Evolutionary conservation across 768 basidiomycete species (phyloP).

Genomic region (Tricholoma saponaceum): DNA sequence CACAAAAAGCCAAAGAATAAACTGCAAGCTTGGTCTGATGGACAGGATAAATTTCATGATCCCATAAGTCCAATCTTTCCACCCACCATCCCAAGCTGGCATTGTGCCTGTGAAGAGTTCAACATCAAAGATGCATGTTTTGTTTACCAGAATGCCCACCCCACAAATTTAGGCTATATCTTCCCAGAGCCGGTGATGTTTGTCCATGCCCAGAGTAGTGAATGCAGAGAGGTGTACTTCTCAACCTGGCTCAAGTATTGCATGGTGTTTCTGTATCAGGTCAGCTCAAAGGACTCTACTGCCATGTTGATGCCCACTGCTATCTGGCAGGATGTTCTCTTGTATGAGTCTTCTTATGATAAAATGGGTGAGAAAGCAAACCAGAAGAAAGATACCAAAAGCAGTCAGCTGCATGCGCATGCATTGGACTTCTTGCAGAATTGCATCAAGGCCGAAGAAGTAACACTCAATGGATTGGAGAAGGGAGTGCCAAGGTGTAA

Average conservation of each 20-base stretch:
- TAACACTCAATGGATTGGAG: neutral
- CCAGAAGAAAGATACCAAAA: neutral
- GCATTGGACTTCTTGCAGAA: conserved; percentile 3
- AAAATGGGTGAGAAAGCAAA: neutral
- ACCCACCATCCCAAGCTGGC: neutral
- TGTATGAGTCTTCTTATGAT: neutral
- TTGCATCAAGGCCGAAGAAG: neutral
- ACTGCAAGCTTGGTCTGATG: neutral
- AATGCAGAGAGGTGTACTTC: neutral
- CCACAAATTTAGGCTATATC: conserved; percentile 2
- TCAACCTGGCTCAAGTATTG: conserved; percentile 7
- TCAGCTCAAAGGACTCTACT: neutral
- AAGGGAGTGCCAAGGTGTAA: neutral
- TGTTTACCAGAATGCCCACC: neutral
- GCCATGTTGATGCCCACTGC: conserved; percentile 6
- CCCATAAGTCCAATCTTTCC: neutral
- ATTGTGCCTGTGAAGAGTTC: neutral
- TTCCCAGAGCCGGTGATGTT: conserved; percentile 7
- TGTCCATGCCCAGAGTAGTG: neutral
- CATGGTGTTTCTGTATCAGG: neutral
- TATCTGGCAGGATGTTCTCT: conserved; percentile 5
- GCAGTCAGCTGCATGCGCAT: neutral
- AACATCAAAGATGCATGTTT: neutral
- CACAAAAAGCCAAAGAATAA: neutral
- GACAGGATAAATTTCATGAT: neutral